These are phyloP conservation scores for Boletus insuetus DNA, from an alignment of 768 basidiomycete species.

Conservation along the genomic window DNA sequence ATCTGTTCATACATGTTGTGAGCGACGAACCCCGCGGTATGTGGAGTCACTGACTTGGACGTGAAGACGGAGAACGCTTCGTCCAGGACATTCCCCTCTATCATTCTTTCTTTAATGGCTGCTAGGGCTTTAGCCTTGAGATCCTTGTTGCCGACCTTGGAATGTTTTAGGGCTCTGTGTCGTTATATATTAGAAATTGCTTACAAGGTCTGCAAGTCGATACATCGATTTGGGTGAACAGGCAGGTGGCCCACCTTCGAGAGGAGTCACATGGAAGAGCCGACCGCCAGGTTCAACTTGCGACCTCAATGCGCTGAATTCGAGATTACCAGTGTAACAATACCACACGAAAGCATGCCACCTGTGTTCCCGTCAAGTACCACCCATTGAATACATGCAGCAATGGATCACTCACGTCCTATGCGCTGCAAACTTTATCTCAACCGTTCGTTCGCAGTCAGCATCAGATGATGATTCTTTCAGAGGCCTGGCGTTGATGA, in stretches of 20 bases:
- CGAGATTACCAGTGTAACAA: slow-evolving; percentile 21
- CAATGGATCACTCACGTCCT: slow-evolving; percentile 11
- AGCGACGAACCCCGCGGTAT: not conserved
- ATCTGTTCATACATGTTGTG: slow-evolving; percentile 8
- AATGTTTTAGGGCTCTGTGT: not conserved
- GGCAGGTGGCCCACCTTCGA: slow-evolving; percentile 3
- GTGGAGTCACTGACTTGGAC: slow-evolving; percentile 14
- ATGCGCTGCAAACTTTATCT: slow-evolving; percentile 14
- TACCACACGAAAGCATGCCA: slow-evolving; percentile 28
- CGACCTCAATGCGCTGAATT: slow-evolving; percentile 18
- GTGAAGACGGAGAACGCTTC: slow-evolving; percentile 30
- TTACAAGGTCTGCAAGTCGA: slow-evolving; percentile 32
- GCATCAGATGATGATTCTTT: not conserved
- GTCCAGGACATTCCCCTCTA: slow-evolving; percentile 17
- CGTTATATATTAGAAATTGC: not conserved
- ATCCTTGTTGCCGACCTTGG: slow-evolving; percentile 14
- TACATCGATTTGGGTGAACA: slow-evolving; percentile 41
- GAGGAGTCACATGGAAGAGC: not conserved
- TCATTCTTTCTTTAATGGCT: slow-evolving; percentile 18
- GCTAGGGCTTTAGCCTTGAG: slow-evolving; percentile 17
- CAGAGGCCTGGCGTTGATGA: not conserved
- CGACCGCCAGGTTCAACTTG: slow-evolving; percentile 2
- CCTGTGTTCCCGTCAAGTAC: slow-evolving; percentile 3
- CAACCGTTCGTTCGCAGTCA: not conserved
- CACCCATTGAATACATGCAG: not conserved